Evolutionary conservation across 2,329 filamentous ascomycete species (phyloP), one percentile per base, ranked within the genome.

Genomic region (Grosmannia serpens): DNA sequence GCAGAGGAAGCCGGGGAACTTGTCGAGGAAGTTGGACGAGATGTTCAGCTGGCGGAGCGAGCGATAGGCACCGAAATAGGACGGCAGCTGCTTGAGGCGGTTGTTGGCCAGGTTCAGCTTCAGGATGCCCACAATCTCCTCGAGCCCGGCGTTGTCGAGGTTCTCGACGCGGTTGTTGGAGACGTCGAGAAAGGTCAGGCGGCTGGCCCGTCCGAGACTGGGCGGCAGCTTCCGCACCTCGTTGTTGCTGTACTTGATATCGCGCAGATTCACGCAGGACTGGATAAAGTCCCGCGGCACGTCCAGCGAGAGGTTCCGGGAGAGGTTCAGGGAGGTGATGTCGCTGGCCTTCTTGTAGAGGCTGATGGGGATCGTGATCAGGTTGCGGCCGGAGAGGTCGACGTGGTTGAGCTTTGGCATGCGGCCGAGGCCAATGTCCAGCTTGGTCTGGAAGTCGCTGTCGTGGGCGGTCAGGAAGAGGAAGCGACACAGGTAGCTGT

Each of bases 281-380:
- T 95, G 90, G 58, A 99, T 91, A 69, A 99, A 99, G 71, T 99
- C 94, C 67, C 91, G 90, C 0, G 94, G 94, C 17, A 99, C 85
- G 66, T 96, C 90, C 31, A 99, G 78, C 0, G 91, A 94, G 51
- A 97, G 75, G 65, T 99, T 99, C 44, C 89, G 84, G 1, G 94
- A 97, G 11, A 99, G 77, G 67, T 99, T 97, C 46, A 99, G 80
- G 0, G 91, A 95, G 58, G 95, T 92, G 65, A 99, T 97, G 68
- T 99, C 94, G 13, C 83, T 79, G 0, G 92, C 89, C 70, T 91
- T 95, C 61, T 89, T 89, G 72, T 97, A 97, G 13, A 99, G 82
- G 0, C 87, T 87, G 64, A 99, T 96, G 4, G 94, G 94, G 57
- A 99, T 97, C 9, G 92, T 95, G 67, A 95, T 85, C 53, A 99